These are phyloP conservation scores for Moniliophthora roreri DNA, from an alignment of 1,284 basidiomycete genomes.

Conservation along the genomic window DNA sequence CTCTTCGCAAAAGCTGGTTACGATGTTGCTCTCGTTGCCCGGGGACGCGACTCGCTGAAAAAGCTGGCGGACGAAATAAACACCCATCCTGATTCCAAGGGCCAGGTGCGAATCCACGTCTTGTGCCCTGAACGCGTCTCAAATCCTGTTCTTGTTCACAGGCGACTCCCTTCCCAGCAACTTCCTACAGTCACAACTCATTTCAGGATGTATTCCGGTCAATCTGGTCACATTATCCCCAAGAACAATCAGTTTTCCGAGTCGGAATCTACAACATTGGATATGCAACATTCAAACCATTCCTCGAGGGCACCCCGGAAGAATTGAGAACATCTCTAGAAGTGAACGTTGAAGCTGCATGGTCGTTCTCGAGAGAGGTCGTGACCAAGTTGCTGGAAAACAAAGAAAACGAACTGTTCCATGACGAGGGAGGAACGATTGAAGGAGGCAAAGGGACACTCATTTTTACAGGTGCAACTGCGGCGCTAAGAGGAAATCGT, in stretches of 20 bases:
- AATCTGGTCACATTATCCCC: conserved; percentile 52
- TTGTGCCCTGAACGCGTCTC: neutral
- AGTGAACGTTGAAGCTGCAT: conserved; percentile 61
- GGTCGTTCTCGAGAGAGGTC: conserved; percentile 66
- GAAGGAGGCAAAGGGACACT: conserved; percentile 45
- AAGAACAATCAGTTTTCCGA: conserved; percentile 49
- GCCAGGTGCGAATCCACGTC: conserved; percentile 41
- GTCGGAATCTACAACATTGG: conserved; percentile 70
- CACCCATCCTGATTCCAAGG: conserved; percentile 38
- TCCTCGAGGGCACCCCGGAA: conserved; percentile 63
- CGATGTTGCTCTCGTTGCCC: conserved; percentile 66
- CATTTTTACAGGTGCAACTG: conserved; percentile 74
- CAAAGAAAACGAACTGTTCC: conserved; percentile 17
- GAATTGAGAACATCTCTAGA: conserved; percentile 53
- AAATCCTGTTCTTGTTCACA: conserved; percentile 23
- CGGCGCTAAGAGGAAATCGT: conserved; percentile 62
- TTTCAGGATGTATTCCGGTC: conserved; percentile 53
- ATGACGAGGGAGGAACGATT: conserved; percentile 27
- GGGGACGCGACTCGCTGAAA: conserved; percentile 52
- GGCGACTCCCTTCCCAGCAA: conserved; percentile 62
- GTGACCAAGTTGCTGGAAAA: conserved; percentile 65
- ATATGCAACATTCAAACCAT: conserved; percentile 60
- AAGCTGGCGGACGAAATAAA: conserved; percentile 57
- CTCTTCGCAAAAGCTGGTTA: conserved; percentile 66
- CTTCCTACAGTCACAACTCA: conserved; percentile 52